phyloP scores from a whole-genome alignment of 805 yeast species.

The Metschnikowia bowlesiae region DNA sequence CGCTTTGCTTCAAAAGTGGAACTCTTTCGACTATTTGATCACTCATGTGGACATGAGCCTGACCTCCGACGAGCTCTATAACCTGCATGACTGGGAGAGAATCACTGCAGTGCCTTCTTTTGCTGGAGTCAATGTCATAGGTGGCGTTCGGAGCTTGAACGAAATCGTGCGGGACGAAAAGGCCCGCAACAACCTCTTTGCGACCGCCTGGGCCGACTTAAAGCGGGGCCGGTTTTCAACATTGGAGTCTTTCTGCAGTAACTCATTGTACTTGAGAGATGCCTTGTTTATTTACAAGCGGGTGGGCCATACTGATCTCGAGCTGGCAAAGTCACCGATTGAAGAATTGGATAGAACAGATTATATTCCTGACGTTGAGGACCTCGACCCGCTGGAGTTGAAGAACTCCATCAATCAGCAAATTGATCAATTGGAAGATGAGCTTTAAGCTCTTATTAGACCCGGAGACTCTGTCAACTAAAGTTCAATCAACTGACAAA shows the following conservation, averaged over 20 bases:
- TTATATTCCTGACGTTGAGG: constrained; percentile 3
- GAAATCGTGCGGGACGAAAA: neutral
- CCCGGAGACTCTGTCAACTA: no score
- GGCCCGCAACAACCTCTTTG: neutral
- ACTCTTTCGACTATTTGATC: constrained; percentile 27
- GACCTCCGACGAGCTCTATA: constrained; percentile 8
- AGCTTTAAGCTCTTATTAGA: neutral
- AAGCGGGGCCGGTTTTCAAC: constrained; percentile 5
- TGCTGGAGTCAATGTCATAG: constrained; percentile 15
- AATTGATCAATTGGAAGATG: constrained; percentile 21
- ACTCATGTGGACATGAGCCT: constrained; percentile 21
- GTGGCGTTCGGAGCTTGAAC: constrained; percentile 1
- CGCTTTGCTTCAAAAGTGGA: constrained; percentile 29
- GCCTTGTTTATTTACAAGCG: constrained; percentile 30
- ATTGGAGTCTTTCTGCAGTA: neutral
- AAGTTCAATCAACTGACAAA: constrained; percentile 17
- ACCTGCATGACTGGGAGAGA: constrained; percentile 12
- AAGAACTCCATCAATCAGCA: constrained; percentile 20
- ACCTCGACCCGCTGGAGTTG: constrained; percentile 16
- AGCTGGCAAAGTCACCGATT: neutral
- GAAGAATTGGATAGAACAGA: constrained; percentile 3
- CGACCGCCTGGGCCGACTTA: constrained; percentile 6
- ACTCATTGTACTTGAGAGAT: constrained; percentile 14
- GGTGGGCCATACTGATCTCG: constrained; percentile 6
- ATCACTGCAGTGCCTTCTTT: constrained; percentile 24